Conservation (phyloP, 495 filamentous ascomycete species). For the Talaromyces proteolyticus region DNA sequence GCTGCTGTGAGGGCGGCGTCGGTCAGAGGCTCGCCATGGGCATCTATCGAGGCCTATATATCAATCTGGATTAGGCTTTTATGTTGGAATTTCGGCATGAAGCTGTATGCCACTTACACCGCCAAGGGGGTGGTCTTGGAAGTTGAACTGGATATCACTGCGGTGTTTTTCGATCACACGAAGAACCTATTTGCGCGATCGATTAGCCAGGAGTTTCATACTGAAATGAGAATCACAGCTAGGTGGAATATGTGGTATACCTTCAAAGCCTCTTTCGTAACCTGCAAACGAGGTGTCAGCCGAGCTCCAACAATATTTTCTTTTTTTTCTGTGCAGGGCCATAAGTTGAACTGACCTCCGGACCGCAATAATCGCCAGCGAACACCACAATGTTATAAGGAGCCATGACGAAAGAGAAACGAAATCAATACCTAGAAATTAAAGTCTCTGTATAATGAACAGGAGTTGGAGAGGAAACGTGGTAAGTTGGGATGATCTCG, state of each 20-base stretch:
- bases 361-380: conserved; percentile 88
- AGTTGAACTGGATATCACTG: conserved; percentile 72
- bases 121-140: conserved; percentile 87
- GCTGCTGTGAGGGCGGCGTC: conserved; percentile 80
- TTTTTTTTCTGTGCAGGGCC: neutral
- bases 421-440: neutral
- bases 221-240: neutral
- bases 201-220: neutral
- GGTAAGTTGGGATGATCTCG: neutral
- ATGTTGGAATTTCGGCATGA: no score
- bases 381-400: conserved; percentile 62
- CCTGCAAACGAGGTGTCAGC: conserved; percentile 16
- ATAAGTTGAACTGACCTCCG: conserved; percentile 73
- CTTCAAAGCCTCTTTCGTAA: conserved; percentile 78
- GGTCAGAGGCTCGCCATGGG: conserved; percentile 69
- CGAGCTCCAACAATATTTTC: neutral
- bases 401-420: conserved; percentile 27
- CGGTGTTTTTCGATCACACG: conserved; percentile 65
- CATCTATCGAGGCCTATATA: conserved; percentile 80
- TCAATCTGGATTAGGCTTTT: no score
- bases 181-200: conserved; percentile 39
- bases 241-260: conserved; percentile 28
- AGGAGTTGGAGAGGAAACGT: no score
- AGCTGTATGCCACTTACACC: no score
- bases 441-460: neutral